Evolutionary conservation across 768 basidiomycete genomes (phyloP).

Genomic region (Tubosaeta sp.): DNA sequence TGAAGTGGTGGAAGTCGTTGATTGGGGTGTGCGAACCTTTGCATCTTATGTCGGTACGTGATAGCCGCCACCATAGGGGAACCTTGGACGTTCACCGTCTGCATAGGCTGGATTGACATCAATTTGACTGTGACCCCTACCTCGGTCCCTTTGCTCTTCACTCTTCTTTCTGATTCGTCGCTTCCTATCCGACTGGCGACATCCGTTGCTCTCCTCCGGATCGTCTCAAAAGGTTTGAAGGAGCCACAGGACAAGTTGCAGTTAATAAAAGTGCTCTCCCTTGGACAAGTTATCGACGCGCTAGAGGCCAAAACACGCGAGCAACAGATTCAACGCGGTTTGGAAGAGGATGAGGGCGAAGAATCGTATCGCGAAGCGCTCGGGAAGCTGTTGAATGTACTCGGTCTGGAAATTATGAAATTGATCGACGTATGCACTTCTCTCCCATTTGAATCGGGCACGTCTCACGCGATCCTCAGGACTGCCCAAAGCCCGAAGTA

Average conservation of each 20-base stretch:
- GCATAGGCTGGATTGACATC: constrained; percentile 94
- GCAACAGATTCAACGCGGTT: constrained; percentile 62
- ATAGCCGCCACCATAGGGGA: background rate
- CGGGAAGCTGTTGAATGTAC: constrained; percentile 74
- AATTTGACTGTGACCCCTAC: constrained; percentile 90
- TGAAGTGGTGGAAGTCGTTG: constrained; percentile 71
- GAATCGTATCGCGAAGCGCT: constrained; percentile 87
- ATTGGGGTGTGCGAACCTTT: constrained; percentile 90
- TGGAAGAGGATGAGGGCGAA: constrained; percentile 78
- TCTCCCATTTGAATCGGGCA: background rate
- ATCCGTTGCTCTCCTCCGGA: constrained; percentile 71
- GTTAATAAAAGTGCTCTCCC: constrained; percentile 82
- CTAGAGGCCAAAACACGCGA: constrained; percentile 72
- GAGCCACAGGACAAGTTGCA: constrained; percentile 87
- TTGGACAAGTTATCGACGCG: constrained; percentile 76
- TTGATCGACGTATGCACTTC: constrained; percentile 61
- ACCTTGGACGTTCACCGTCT: background rate
- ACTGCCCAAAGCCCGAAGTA: constrained; percentile 54
- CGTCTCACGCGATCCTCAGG: constrained; percentile 37
- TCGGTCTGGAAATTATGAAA: constrained; percentile 80
- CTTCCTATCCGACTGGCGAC: constrained; percentile 81
- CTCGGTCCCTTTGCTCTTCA: constrained; percentile 82
- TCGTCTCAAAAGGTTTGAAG: constrained; percentile 91
- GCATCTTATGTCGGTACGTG: constrained; percentile 90
- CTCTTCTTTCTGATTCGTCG: constrained; percentile 72